Conservation (phyloP, 1,139 yeast genomes). For the Scheffersomyces illinoinensis region DNA sequence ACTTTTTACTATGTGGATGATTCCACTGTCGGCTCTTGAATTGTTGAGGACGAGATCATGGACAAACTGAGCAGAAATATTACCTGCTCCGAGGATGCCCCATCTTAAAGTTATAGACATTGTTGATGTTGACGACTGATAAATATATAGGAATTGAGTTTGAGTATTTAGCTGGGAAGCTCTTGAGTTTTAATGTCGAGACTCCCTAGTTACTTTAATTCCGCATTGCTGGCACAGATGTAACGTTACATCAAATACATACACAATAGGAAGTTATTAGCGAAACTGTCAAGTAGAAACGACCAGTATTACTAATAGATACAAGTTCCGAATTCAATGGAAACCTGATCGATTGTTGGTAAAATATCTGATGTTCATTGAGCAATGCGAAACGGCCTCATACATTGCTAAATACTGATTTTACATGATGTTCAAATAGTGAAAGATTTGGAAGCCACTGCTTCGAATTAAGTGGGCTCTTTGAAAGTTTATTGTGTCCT, state of each 20-base stretch:
- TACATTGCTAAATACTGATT: too few relatives aligned
- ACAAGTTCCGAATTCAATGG: too few relatives aligned
- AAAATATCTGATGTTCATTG: too few relatives aligned
- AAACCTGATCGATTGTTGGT: too few relatives aligned
- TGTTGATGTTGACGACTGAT: neutral
- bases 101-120: constrained; percentile 28
- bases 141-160: neutral
- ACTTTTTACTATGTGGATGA: constrained; percentile 29
- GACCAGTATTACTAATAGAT: too few relatives aligned
- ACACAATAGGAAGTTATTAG: neutral
- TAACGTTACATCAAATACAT: neutral
- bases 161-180: neutral
- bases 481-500: too few relatives aligned
- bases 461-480: too few relatives aligned
- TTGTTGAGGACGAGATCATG: constrained; percentile 34
- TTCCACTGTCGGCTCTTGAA: constrained; percentile 10
- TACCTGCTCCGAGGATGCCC: constrained; percentile 52
- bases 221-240: neutral
- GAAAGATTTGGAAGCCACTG: too few relatives aligned
- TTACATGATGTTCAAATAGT: too few relatives aligned
- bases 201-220: neutral
- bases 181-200: neutral
- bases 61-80: constrained; percentile 40
- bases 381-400: too few relatives aligned
- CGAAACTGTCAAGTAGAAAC: neutral